Evolutionary conservation across 495 filamentous ascomycete species (phyloP), one percentile per base, ranked within the genome.

Genomic region (Hyaloscypha variabilis): DNA sequence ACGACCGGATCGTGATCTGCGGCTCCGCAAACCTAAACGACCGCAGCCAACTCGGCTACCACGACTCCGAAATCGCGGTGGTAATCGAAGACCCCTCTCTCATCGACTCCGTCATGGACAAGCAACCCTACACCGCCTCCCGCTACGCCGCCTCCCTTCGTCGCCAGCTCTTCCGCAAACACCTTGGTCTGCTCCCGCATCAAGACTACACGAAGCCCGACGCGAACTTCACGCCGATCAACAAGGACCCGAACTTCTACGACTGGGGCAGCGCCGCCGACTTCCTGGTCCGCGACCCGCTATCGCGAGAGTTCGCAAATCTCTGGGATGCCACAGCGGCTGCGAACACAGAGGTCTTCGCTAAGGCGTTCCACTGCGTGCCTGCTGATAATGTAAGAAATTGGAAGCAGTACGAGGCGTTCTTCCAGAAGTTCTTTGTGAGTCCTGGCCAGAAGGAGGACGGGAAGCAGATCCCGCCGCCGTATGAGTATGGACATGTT

Each of bases 1-100:
- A 98, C 72, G 94, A 98, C 77, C 84, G 87, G 6, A 78, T 92
- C 58, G 94, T 93, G 30, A 94, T 98, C 74, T 92, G 90, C 77
- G 94, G 94, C 56, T 94, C 91, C 0, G 94, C 94, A 36, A 98
- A 98, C 76, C 77, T 98, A 50, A 98, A 98, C 77, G 94, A 98
- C 77, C 90, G 94, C 67, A 94, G 91, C 24, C 94, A 98, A 75
- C 83, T 97, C 19, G 94, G 94, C 21, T 81, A 84, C 62, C 92
- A 95, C 77, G 92, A 96, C 76, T 89, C 85, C 13, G 88, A 91
- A 68, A 90, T 91, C 64, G 88, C 88, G 23, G 78, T 90, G 55
- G 75, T 90, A 31, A 87, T 96, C 68, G 88, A 93, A 72, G 94
- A 97, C 75, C 86, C 83, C 2, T 88, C 86, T 2, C 82, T 86